These are phyloP conservation scores for Podila epicladia DNA, from an alignment of 192 early-diverging fungal species.

Conservation along the genomic window DNA sequence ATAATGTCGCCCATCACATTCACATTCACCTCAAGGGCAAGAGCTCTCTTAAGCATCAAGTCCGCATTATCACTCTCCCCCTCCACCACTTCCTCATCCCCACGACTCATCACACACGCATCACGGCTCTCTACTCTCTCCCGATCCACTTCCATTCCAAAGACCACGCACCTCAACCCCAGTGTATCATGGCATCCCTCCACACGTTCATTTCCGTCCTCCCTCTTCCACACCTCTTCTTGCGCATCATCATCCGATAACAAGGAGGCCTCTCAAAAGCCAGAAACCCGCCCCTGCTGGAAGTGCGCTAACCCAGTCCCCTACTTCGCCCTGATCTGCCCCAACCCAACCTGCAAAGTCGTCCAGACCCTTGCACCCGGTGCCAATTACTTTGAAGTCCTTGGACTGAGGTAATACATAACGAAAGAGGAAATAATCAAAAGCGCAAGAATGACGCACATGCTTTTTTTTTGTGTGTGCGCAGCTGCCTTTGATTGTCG, in stretches of 20 bases:
- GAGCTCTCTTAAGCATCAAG: too few relatives aligned
- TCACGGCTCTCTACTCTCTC: too few relatives aligned
- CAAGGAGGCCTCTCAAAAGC: conserved; percentile 2
- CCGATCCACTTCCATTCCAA: too few relatives aligned
- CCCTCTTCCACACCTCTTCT: not conserved
- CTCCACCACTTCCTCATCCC: too few relatives aligned
- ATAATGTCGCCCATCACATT: too few relatives aligned
- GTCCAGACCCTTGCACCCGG: conserved; percentile 39
- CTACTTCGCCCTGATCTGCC: conserved; percentile 20
- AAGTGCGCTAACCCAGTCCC: conserved; percentile 37
- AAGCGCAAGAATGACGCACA: too few relatives aligned
- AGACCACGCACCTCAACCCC: too few relatives aligned
- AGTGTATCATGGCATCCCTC: not conserved
- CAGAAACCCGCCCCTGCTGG: conserved; percentile 41
- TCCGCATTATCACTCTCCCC: too few relatives aligned
- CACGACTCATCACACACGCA: too few relatives aligned
- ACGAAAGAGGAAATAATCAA: not conserved
- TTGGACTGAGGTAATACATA: conserved; percentile 30
- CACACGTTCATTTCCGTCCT: not conserved
- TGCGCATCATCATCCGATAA: not conserved
- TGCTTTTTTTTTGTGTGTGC: not conserved
- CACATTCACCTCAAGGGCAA: too few relatives aligned
- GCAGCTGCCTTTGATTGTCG: not conserved
- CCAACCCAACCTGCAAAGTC: conserved; percentile 33
- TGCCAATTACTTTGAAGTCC: conserved; percentile 39